A percentile compares a stretch with the other conserved stretches of the same genome.
phyloP scores from a whole-genome alignment of 148 eudicot genomes.

The Silene latifolia region DNA sequence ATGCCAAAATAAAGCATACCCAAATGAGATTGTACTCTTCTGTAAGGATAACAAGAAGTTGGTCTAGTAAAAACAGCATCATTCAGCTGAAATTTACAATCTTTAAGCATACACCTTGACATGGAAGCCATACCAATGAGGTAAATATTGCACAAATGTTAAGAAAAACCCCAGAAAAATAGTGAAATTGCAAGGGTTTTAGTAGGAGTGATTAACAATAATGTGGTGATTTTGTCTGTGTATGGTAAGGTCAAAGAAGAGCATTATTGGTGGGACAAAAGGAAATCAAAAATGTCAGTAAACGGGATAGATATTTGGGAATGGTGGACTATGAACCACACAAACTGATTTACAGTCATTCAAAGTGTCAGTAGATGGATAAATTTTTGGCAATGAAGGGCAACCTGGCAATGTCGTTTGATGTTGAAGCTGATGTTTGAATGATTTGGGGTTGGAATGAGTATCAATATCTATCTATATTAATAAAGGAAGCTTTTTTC shows the following conservation, averaged over 20 bases:
- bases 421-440: conserved; percentile 2
- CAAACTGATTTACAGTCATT: neutral
- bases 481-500: too few species aligned
- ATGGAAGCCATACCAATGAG: conserved; percentile 49
- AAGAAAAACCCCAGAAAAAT: neutral
- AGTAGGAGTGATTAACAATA: conserved; percentile 1
- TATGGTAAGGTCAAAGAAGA: too few species aligned
- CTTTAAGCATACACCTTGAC: conserved; percentile 45
- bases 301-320: conserved; percentile 14
- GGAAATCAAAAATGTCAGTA: conserved; percentile 9
- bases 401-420: conserved; percentile 1
- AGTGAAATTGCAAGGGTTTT: conserved; percentile 3
- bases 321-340: conserved; percentile 23
- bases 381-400: neutral
- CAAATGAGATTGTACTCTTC: conserved; percentile 36
- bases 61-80: conserved; percentile 41
- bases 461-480: too few species aligned
- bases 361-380: conserved; percentile 1
- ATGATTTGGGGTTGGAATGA: neutral
- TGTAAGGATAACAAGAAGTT: conserved; percentile 21
- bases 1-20: conserved; percentile 33
- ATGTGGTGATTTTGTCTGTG: neutral
- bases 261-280: conserved; percentile 23
- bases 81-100: conserved; percentile 38
- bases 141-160: neutral